Evolutionary conservation across 2,329 filamentous ascomycete genomes (phyloP), one percentile per base, ranked within the genome.

Genomic region (Tolypocladium tropicale): DNA sequence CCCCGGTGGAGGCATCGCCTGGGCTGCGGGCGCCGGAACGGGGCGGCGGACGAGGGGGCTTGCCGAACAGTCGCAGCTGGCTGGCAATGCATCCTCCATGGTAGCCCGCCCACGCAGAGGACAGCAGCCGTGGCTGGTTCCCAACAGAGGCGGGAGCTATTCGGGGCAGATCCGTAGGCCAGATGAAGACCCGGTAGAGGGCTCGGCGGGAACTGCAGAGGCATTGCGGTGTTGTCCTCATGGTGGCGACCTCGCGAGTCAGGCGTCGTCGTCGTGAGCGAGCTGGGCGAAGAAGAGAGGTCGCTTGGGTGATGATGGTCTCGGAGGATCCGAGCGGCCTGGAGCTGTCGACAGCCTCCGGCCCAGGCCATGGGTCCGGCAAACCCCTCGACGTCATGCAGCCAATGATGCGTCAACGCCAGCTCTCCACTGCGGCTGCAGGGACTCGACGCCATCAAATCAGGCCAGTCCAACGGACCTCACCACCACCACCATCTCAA

Each of bases 111-210:
- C 43, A 48, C 25, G 25, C 25, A 11, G 46, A 32, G 23, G 16
- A 52, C 28, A 2, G 28, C 33, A 25, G 51, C 39, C 3, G 55
- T 32, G 12, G 25, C 37, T 18, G 21, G 16, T 14, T 16, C 18
- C 1, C 56, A 23, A 9, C 25, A 16, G 46, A 12, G 10, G 25
- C 25, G 46, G 46, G 3, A n/a, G 16, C 25, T 7, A n/a, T 9
- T 4, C 46, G 16, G 25, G 25, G 46, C 46, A 49, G 46, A 25
- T 49, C 46, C 3, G 25, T 4, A 2, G 56, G 52, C 4, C 68
- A 67, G 61, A 79, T 60, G 60, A 81, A 78, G 52, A 79, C 74
- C 54, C 72, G 69, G 50, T 74, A 72, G 6, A 82, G 72, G 58
- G 76, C 76, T 37, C 69, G 62, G n/a, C 73, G 72, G 53, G 76